Evolutionary conservation across 768 basidiomycete species (phyloP).

Genomic region (Fomitopsis serialis): DNA sequence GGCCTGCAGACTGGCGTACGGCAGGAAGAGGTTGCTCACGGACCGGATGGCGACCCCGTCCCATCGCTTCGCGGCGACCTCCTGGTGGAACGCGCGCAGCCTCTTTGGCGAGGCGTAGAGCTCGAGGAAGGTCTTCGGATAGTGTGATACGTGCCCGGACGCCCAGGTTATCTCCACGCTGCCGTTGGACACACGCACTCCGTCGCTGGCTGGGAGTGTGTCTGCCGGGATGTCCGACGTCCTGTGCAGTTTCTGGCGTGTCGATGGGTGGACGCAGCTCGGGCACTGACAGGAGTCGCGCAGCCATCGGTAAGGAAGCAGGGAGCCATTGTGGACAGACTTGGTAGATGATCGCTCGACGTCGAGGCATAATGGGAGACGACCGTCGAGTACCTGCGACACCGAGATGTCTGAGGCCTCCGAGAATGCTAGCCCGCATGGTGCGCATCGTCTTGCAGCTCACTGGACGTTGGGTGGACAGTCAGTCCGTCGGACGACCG

Average conservation of each 20-base stretch:
- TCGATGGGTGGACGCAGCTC: slow-evolving; percentile 70
- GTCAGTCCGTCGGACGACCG: too few species aligned
- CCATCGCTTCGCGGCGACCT: slow-evolving; percentile 41
- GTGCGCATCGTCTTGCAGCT: too few species aligned
- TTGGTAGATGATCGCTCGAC: neutral
- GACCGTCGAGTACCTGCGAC: neutral
- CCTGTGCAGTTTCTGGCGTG: slow-evolving; percentile 69
- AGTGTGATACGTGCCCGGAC: slow-evolving; percentile 58
- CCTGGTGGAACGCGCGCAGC: slow-evolving; percentile 40
- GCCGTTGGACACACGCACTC: slow-evolving; percentile 34
- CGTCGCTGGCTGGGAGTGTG: slow-evolving; percentile 37
- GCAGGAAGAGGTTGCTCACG: slow-evolving; percentile 42
- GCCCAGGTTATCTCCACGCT: slow-evolving; percentile 52
- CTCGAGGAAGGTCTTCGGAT: slow-evolving; percentile 41
- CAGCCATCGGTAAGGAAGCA: slow-evolving; percentile 63
- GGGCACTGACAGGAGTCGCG: slow-evolving; percentile 80
- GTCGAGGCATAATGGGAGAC: neutral
- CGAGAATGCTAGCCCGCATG: too few species aligned
- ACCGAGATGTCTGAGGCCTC: neutral
- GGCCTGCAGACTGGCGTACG: slow-evolving; percentile 46
- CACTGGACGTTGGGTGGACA: too few species aligned
- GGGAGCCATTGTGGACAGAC: slow-evolving; percentile 13
- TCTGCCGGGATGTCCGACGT: slow-evolving; percentile 59
- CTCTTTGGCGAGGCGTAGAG: slow-evolving; percentile 36
- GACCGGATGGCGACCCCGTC: slow-evolving; percentile 30